These are phyloP conservation scores for Tolypocladium tropicale DNA, from an alignment of 2,329 filamentous ascomycete species.

Conservation along the genomic window DNA sequence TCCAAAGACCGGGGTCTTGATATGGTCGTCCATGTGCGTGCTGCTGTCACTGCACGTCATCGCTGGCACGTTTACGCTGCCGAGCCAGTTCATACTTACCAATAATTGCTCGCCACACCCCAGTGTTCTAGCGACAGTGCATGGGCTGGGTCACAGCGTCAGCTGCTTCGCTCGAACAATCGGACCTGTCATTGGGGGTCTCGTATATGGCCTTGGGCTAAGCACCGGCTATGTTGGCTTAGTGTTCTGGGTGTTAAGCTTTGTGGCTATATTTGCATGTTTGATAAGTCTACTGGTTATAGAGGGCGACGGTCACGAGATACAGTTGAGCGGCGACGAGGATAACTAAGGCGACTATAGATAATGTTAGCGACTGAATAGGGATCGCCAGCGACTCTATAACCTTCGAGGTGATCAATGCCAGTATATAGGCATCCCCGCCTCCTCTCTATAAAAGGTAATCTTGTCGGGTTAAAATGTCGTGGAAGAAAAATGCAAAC, in stretches of 20 bases:
- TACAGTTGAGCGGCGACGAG: conserved; percentile 52
- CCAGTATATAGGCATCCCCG: no score
- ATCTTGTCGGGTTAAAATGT: no score
- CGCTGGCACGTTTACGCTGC: conserved; percentile 52
- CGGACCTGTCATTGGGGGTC: conserved; percentile 50
- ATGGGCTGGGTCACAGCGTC: conserved; percentile 46
- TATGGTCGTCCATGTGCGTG: conserved; percentile 60
- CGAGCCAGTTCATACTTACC: conserved; percentile 34
- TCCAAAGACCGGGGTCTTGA: conserved; percentile 38
- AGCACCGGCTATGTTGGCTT: conserved; percentile 45
- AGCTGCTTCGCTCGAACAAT: conserved; percentile 48
- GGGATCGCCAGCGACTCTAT: no score
- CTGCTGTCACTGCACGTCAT: conserved; percentile 56
- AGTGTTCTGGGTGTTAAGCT: conserved; percentile 46
- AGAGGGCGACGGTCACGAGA: conserved; percentile 56
- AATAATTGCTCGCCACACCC: conserved; percentile 39
- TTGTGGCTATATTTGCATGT: conserved; percentile 36
- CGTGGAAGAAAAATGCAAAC: no score
- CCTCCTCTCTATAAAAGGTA: no score
- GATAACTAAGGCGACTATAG: no score
- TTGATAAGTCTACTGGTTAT: conserved; percentile 43
- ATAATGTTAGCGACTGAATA: no score
- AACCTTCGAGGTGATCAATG: no score
- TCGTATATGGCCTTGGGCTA: conserved; percentile 49
- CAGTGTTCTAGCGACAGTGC: conserved; percentile 34